Base-by-base conservation (phyloP, 306 rosid genomes). In the Inga leiocalycina region DNA sequence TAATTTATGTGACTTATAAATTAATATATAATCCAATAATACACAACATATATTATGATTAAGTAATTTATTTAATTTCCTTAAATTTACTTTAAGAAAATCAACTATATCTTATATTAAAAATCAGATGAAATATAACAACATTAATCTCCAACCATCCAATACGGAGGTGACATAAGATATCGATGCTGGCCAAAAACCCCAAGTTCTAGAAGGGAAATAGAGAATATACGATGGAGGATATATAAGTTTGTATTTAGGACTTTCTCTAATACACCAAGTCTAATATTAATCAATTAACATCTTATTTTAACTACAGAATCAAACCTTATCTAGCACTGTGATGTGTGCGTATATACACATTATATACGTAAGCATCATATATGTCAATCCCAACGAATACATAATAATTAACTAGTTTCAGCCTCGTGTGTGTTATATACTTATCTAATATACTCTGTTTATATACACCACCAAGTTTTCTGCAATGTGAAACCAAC, bases 111-210 rank as follows among this genome's bases (percentile, higher is more conserved):
- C 43, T 39, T 39, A 39, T 39, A 39, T 39, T 39, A 39, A 27
- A 37, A 37, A 6, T 4, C 0, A 0, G 1, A 6, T 5, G 8
- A 8, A 39, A 8, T 72, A 85, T 86, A 81, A 85, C 85, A 66
- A 86, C n/a, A 82, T 76, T 67, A 67, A 30, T 66, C 71, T 84
- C 66, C 11, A 39, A 35, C 19, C 56, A 46, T 46, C 48, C 48
- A 44, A 44, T 44, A 9, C 7, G 11, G 12, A 9, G 0, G 13
- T 44, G 48, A 44, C 48, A 10, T 39, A 39, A 6, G 43, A 71
- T 39, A 57, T 20, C 5, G 24, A 30, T 13, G 19, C 39, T 2
- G 41, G 71, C 41, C 11, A 30, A 30, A 65, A 65, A 65, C 71
- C 41, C 41, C 14, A 39, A 39, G 43, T 8, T 37, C 30, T 68